These are phyloP conservation scores for Alternaria consortialis DNA, from an alignment of 2,329 filamentous ascomycete species.

Conservation along the genomic window DNA sequence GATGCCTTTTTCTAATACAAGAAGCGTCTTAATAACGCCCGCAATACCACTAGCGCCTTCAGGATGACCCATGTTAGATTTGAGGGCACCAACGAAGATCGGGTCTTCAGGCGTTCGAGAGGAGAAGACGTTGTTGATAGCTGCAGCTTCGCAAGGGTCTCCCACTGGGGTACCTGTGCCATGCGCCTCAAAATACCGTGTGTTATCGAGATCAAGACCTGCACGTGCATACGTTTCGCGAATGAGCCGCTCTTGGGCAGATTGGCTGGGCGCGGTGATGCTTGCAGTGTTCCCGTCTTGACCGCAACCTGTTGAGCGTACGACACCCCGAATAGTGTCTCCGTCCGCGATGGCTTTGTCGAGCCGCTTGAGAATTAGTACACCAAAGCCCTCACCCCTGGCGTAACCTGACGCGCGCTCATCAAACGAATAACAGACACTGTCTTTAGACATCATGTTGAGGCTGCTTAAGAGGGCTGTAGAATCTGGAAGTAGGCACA, in stretches of 20 bases:
- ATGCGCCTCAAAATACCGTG: conserved; percentile 38
- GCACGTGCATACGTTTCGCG: conserved; percentile 48
- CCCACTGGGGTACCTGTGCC: conserved; percentile 63
- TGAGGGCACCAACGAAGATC: conserved; percentile 29
- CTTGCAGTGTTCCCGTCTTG: conserved; percentile 30
- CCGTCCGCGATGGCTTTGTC: conserved; percentile 25
- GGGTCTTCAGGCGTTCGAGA: conserved; percentile 21
- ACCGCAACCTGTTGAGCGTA: conserved; percentile 37
- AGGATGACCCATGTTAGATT: conserved; percentile 50
- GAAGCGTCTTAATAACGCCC: conserved; percentile 49
- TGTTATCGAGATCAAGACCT: conserved; percentile 40
- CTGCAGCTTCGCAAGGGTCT: conserved; percentile 35
- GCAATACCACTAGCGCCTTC: conserved; percentile 52
- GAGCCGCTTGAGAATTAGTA: conserved; percentile 38
- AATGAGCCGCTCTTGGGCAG: conserved; percentile 49
- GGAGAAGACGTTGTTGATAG: conserved; percentile 25
- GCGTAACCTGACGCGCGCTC: conserved; percentile 68
- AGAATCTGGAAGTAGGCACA: conserved; percentile 22
- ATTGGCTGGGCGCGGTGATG: conserved; percentile 51
- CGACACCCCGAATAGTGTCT: conserved; percentile 41
- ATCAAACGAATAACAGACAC: conserved; percentile 53
- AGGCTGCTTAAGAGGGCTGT: conserved; percentile 17
- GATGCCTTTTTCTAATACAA: conserved; percentile 50
- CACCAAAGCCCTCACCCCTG: conserved; percentile 66
- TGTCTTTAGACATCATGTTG: conserved; percentile 42